phyloP scores from a whole-genome alignment of 208 protist species.

The Leishmania mexicana region DNA sequence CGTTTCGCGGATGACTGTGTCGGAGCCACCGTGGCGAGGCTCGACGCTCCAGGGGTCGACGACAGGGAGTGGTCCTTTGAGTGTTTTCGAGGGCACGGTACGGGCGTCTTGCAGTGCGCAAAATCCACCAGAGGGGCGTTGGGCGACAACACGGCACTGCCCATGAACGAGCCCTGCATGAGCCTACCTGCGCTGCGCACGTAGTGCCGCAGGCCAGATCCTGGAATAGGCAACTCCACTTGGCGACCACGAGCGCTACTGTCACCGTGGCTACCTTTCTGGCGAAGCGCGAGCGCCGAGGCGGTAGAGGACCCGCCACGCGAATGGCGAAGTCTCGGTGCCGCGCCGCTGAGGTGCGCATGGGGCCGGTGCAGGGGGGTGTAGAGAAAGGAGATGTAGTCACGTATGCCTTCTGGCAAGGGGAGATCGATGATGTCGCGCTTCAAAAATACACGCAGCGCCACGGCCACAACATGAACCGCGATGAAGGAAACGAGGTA shows the following conservation, averaged over 20 bases:
- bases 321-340: neutral
- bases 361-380: conserved; percentile 27
- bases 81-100: neutral
- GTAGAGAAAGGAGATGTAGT: conserved; percentile 38
- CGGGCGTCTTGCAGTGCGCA: neutral
- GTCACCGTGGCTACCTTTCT: neutral
- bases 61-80: neutral
- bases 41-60: conserved; percentile 12
- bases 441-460: conserved; percentile 48
- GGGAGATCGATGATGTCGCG: conserved; percentile 53
- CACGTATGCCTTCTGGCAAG: conserved; percentile 38
- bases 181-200: conserved; percentile 35
- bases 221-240: conserved; percentile 7
- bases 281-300: neutral
- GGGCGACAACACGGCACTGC: conserved; percentile 24
- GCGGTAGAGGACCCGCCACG: neutral
- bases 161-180: conserved; percentile 32
- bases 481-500: conserved; percentile 51
- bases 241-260: neutral
- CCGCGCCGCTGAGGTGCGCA: conserved; percentile 1
- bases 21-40: conserved; percentile 18
- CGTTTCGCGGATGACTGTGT: neutral
- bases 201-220: conserved; percentile 35
- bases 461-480: conserved; percentile 38
- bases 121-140: conserved; percentile 18